Conservation (phyloP, 495 filamentous ascomycete genomes). For the Lineolata rhizophorae region DNA sequence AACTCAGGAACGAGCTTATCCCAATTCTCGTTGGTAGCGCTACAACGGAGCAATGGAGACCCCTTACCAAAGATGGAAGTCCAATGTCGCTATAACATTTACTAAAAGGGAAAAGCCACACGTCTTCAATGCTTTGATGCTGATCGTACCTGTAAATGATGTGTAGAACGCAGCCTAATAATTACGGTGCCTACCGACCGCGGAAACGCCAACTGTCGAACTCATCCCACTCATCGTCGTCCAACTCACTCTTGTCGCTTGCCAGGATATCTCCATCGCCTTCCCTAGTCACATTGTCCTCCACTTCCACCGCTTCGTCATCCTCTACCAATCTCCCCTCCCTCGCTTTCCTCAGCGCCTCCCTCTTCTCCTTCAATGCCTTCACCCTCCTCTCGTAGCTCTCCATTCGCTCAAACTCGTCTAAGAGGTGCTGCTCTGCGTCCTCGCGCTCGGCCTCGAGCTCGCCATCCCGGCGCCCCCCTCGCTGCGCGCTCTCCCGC, state of each 20-base stretch:
- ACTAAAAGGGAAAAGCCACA: too few species aligned
- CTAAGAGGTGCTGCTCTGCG: constrained; percentile 54
- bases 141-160: too few species aligned
- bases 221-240: constrained; percentile 33
- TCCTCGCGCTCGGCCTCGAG: constrained; percentile 73
- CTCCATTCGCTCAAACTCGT: constrained; percentile 93
- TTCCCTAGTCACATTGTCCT: constrained; percentile 22
- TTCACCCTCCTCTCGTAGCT: constrained; percentile 60
- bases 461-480: constrained; percentile 35
- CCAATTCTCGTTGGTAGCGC: too few species aligned
- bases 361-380: constrained; percentile 49
- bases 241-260: too few species aligned
- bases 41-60: too few species aligned
- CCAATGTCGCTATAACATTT: too few species aligned
- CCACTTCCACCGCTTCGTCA: too few species aligned
- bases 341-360: constrained; percentile 30
- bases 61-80: too few species aligned
- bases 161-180: too few species aligned
- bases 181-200: too few species aligned
- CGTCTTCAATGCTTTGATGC: too few species aligned
- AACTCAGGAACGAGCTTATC: too few species aligned
- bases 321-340: constrained; percentile 5
- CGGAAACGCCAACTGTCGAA: constrained; percentile 50
- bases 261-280: constrained; percentile 31
- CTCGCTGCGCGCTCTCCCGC: constrained; percentile 28